Evolutionary conservation across 2,329 filamentous ascomycete genomes (phyloP), one percentile per base, ranked within the genome.

Genomic region (Trichocomaceae sp.): DNA sequence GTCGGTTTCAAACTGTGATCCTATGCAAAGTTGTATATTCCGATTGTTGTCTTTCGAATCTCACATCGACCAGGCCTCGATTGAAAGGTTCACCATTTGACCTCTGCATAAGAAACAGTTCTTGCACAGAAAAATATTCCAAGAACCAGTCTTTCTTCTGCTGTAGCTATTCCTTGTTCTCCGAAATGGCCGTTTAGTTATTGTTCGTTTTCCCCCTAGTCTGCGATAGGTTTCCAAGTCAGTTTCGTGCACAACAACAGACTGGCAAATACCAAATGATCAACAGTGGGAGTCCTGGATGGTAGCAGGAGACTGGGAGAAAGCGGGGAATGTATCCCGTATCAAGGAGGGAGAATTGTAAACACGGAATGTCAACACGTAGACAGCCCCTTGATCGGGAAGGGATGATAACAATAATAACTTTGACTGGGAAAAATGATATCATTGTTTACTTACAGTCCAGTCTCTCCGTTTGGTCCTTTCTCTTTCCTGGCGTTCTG

Each of bases 301-400:
- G 20, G 29, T 53, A 47, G 50, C 37, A 54, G 47, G 55, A 47
- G 51, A 41, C 44, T 47, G 29, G 55, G 46, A n/a, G 26, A 26
- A 47, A 50, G 55, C 47, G 55, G 55, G 55, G 55, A 57, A 57
- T 57, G 55, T 41, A 10, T 26, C 35, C 45, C 39, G 39, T 46
- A 33, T 47, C 50, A 57, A 37, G 46, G 31, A 47, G 50, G 39
- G 50, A 39, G 51, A 46, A 42, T 45, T 7, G 55, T 57, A 57
- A 57, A 57, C 55, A 57, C 46, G 55, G 55, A 57, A 57, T 57
- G 55, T 57, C 55, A 57, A 57, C 55, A 57, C 50, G 54, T 41
- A 47, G 50, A 50, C 50, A 42, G 33, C 55, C 55, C 55, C 51
- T 57, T 57, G 46, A 42, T 41, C 37, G 33, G 46, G 39, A 53